Percentiles rank a stretch among this genome's conserved stretches.
phyloP scores from a whole-genome alignment of 2,329 filamentous ascomycete genomes.

The Aspergillus nomiae region DNA sequence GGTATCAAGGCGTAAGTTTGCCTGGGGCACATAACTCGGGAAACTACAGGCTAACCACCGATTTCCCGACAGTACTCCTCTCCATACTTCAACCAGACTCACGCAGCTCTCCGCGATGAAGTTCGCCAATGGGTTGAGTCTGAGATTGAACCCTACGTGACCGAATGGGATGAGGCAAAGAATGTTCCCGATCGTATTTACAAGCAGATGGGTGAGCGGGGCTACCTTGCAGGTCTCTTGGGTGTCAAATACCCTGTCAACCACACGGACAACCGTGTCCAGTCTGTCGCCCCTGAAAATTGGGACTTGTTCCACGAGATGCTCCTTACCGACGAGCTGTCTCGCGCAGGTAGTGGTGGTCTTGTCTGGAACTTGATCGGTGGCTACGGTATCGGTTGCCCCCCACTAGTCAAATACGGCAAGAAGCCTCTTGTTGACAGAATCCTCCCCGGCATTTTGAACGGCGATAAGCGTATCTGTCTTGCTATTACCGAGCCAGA shows the following conservation, averaged over 20 bases:
- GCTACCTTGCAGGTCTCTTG: slow-evolving; percentile 87
- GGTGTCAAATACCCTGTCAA: slow-evolving; percentile 76
- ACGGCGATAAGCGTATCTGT: slow-evolving; percentile 95
- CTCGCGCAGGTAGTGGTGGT: slow-evolving; percentile 82
- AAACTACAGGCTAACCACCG: slow-evolving; percentile 10
- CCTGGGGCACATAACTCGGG: background rate
- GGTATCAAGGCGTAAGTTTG: slow-evolving; percentile 84
- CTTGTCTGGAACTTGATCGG: slow-evolving; percentile 97
- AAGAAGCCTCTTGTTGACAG: slow-evolving; percentile 81
- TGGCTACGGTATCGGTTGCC: slow-evolving; percentile 93
- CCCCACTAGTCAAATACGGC: slow-evolving; percentile 89
- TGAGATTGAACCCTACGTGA: slow-evolving; percentile 86
- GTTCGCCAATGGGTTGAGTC: slow-evolving; percentile 88
- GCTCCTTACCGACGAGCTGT: slow-evolving; percentile 91
- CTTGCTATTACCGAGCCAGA: slow-evolving; percentile 96
- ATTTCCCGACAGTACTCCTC: slow-evolving; percentile 73
- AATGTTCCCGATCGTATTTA: slow-evolving; percentile 86
- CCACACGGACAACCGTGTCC: slow-evolving; percentile 70
- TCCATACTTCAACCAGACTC: slow-evolving; percentile 93
- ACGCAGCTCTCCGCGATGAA: slow-evolving; percentile 87
- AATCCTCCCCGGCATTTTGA: slow-evolving; percentile 83
- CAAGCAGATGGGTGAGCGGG: slow-evolving; percentile 90
- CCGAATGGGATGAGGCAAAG: slow-evolving; percentile 96
- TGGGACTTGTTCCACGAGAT: slow-evolving; percentile 99
- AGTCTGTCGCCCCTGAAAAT: slow-evolving; percentile 79